A percentile compares a stretch with the other conserved stretches of the same genome.
These are phyloP conservation scores for Kodamaea jinghongensis DNA, from an alignment of 805 yeast species.

Conservation along the genomic window DNA sequence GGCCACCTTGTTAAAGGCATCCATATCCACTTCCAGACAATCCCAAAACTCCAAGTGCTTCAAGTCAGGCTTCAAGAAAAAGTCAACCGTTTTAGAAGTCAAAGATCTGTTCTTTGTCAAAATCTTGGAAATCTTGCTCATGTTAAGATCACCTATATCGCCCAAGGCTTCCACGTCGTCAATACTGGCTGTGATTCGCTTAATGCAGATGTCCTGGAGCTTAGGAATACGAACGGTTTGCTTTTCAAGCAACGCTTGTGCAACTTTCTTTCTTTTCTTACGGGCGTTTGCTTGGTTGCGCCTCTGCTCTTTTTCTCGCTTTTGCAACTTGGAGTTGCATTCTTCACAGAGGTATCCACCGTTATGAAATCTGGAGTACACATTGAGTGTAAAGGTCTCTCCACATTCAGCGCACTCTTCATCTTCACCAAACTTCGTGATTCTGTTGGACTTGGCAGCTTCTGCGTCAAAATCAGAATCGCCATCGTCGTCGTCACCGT, in stretches of 20 bases:
- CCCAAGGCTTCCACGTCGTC: slow-evolving; percentile 80
- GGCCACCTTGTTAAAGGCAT: slow-evolving; percentile 66
- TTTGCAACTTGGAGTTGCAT: slow-evolving; percentile 46
- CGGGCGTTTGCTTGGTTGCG: slow-evolving; percentile 62
- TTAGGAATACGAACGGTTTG: slow-evolving; percentile 61
- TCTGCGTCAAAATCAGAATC: slow-evolving; percentile 35
- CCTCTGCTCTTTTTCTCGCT: slow-evolving; percentile 44
- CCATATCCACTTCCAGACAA: slow-evolving; percentile 74
- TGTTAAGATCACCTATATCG: slow-evolving; percentile 74
- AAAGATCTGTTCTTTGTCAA: slow-evolving; percentile 80
- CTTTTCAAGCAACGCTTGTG: slow-evolving; percentile 79
- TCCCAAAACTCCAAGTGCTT: slow-evolving; percentile 79
- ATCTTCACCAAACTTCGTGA: slow-evolving; percentile 43
- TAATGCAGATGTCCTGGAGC: slow-evolving; percentile 80
- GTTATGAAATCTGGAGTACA: slow-evolving; percentile 56
- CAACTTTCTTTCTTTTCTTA: slow-evolving; percentile 72
- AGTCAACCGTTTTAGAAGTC: slow-evolving; percentile 63
- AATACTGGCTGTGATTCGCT: slow-evolving; percentile 61
- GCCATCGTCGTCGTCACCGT: slow-evolving; percentile 29
- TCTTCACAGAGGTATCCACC: slow-evolving; percentile 67
- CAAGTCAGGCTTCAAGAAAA: slow-evolving; percentile 65
- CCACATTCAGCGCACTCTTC: slow-evolving; percentile 67
- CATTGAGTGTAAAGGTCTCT: slow-evolving; percentile 55
- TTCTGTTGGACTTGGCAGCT: slow-evolving; percentile 3
- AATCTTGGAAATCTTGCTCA: slow-evolving; percentile 70